Base-by-base conservation (phyloP, 208 protist species). In the Histomonas meleagridis region DNA sequence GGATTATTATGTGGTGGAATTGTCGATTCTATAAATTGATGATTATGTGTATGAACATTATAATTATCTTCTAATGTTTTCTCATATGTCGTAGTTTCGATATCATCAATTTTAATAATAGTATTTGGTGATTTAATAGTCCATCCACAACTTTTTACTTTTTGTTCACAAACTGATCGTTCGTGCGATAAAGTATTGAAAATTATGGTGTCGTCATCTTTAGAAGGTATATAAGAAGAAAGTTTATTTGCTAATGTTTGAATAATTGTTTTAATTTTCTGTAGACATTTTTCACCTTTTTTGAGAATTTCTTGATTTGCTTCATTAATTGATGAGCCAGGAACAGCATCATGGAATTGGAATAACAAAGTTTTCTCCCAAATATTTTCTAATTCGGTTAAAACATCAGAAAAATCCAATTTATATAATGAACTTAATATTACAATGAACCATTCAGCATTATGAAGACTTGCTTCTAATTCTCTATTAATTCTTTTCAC, bases 321-420 rank as follows among this genome's bases (percentile, higher is more conserved):
- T 40, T 65, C 49, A 32, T 90, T 62, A 14, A 90, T 40, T 46
- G 79, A 62, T 32, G 79, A 62, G 0, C 79, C 79, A 62, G 79
- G 79, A 55, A 90, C 10, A 26, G 53, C 79, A 40, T 90, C 79
- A 60, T 90, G 79, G 35, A 90, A 90, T 9, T 90, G 79, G 35
- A 65, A 65, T 18, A 90, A 32, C 9, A 53, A 26, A 26, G 53
- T 40, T 35, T 90, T 32, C 32, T 62, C 53, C 79, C 79, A 90
- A 12, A 21, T 43, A 26, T 3, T 4, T 18, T 60, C 49, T 0
- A 90, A 16, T 90, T 35, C n/a, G 16, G n/a, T 26, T 46, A 40
- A 32, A 32, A 40, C 12, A 9, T 62, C 62, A 9, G 18, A 7
- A 40, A 32, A 5, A 28, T 79, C 40, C 0, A 49, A 1, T 23